Conservation (phyloP, 2,329 filamentous ascomycete genomes). For the Camillea tinctor region DNA sequence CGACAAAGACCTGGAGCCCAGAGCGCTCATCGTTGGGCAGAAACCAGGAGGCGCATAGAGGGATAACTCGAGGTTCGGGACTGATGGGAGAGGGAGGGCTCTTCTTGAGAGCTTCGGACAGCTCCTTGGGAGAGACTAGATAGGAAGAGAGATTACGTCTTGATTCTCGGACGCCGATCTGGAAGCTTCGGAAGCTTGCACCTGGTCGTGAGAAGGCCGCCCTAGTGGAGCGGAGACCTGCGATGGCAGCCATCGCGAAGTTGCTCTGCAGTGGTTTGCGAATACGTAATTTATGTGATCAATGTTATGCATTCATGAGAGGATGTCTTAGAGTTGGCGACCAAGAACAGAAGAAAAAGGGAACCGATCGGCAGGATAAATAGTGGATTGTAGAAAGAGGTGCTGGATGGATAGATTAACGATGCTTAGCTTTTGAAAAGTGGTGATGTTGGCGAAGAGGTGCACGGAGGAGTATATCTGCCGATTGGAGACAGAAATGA, state of each 20-base stretch:
- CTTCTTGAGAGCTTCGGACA: slow-evolving; percentile 76
- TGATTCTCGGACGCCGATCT: slow-evolving; percentile 37
- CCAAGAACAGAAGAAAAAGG: slow-evolving; percentile 4
- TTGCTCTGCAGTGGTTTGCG: slow-evolving; percentile 6
- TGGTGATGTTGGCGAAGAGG: slow-evolving; percentile 3
- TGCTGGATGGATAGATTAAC: neutral
- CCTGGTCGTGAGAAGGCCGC: slow-evolving; percentile 38
- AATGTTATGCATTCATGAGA: slow-evolving; percentile 11
- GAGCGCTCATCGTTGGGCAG: slow-evolving; percentile 86
- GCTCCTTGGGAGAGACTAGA: slow-evolving; percentile 80
- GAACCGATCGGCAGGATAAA: neutral
- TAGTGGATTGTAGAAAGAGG: too few relatives aligned
- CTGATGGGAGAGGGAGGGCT: slow-evolving; percentile 78
- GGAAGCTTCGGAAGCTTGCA: slow-evolving; percentile 32
- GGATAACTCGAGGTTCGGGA: slow-evolving; percentile 78
- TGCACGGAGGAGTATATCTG: slow-evolving; percentile 14
- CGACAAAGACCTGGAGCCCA: slow-evolving; percentile 76
- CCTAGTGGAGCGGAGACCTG: slow-evolving; percentile 43
- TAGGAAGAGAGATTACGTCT: slow-evolving; percentile 71
- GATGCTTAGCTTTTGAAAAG: neutral
- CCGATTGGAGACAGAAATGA: slow-evolving; percentile 2
- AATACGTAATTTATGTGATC: slow-evolving; percentile 13
- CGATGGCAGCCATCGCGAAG: slow-evolving; percentile 42
- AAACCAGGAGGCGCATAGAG: slow-evolving; percentile 93
- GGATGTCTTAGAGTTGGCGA: slow-evolving; percentile 17